Conservation (phyloP, 2,329 filamentous ascomycete species). For the Aspergillus sp. region DNA sequence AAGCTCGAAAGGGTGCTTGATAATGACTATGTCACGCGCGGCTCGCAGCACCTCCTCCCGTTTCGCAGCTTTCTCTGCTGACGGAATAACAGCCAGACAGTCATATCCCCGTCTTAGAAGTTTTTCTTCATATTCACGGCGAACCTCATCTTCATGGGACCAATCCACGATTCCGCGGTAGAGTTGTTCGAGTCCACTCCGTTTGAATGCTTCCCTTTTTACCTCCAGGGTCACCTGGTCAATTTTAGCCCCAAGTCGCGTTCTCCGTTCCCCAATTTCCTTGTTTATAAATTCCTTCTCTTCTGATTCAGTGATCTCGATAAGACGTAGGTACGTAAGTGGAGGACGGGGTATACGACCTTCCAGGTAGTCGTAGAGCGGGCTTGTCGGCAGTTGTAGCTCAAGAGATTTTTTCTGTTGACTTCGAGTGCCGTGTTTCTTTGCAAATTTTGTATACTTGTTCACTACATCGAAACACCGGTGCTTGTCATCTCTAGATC, state of each 20-base stretch:
- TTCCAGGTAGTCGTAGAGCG: constrained; percentile 74
- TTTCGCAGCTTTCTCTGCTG: constrained; percentile 61
- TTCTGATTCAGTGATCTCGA: constrained; percentile 72
- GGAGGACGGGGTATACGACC: constrained; percentile 73
- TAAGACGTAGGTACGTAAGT: constrained; percentile 71
- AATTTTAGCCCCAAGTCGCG: constrained; percentile 74
- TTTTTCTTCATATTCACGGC: constrained; percentile 84
- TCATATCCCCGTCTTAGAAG: constrained; percentile 75
- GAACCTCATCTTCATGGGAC: constrained; percentile 75
- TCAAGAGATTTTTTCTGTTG: constrained; percentile 71
- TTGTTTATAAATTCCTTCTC: constrained; percentile 86
- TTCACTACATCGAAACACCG: constrained; percentile 60
- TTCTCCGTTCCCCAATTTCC: constrained; percentile 80
- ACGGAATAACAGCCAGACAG: constrained; percentile 59
- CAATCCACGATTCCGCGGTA: constrained; percentile 84
- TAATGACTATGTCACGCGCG: constrained; percentile 88
- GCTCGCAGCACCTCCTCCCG: constrained; percentile 65
- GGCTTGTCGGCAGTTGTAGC: constrained; percentile 68
- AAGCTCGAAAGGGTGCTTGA: constrained; percentile 79
- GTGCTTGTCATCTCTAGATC: constrained; percentile 47
- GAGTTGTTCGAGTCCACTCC: constrained; percentile 68
- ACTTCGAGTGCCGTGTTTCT: constrained; percentile 59
- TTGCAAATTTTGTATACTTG: constrained; percentile 68
- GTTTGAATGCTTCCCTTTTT: constrained; percentile 70
- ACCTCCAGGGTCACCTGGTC: constrained; percentile 79